Evolutionary conservation across 108 stramenopile species (phyloP).

Genomic region (Fistulifera pelliculosa): DNA sequence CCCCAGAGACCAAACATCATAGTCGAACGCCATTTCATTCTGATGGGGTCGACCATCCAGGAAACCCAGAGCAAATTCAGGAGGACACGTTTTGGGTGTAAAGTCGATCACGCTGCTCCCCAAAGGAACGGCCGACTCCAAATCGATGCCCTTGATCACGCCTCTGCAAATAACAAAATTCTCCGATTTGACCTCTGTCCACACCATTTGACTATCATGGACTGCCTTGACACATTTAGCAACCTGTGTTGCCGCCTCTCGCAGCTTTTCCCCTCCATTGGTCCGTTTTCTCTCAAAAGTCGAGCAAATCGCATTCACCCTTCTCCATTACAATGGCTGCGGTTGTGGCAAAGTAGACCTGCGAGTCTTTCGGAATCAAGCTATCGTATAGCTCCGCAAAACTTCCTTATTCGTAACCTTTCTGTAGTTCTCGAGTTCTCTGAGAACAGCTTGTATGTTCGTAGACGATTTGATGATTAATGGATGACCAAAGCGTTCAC

Average conservation of each 20-base stretch:
- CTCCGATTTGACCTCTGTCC: conserved; percentile 59
- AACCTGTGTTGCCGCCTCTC: conserved; percentile 37
- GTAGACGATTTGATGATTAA: conserved; percentile 30
- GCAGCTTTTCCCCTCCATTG: conserved; percentile 39
- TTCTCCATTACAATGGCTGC: conserved; percentile 47
- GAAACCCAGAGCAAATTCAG: conserved; percentile 29
- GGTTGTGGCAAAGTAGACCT: conserved; percentile 1
- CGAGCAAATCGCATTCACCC: conserved; percentile 45
- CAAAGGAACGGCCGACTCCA: conserved; percentile 25
- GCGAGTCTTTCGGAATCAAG: conserved; percentile 23
- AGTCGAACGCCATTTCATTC: conserved; percentile 34
- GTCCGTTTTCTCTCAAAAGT: conserved; percentile 25
- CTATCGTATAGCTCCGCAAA: conserved; percentile 40
- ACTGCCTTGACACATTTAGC: conserved; percentile 47
- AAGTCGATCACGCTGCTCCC: conserved; percentile 42
- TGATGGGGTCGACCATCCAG: conserved; percentile 23
- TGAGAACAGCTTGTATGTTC: conserved; percentile 57
- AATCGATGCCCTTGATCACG: conserved; percentile 16
- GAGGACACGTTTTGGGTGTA: conserved; percentile 32
- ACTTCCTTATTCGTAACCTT: conserved; percentile 29
- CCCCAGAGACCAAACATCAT: conserved; percentile 71
- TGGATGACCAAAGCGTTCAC: too few species aligned
- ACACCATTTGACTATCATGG: conserved; percentile 42
- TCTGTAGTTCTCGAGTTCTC: conserved; percentile 72
- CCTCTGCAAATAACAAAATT: conserved; percentile 39